Percentiles rank a stretch among this genome's conserved stretches.
Evolutionary conservation across 805 yeast species (phyloP).

Genomic region (Candida chauliodis): DNA sequence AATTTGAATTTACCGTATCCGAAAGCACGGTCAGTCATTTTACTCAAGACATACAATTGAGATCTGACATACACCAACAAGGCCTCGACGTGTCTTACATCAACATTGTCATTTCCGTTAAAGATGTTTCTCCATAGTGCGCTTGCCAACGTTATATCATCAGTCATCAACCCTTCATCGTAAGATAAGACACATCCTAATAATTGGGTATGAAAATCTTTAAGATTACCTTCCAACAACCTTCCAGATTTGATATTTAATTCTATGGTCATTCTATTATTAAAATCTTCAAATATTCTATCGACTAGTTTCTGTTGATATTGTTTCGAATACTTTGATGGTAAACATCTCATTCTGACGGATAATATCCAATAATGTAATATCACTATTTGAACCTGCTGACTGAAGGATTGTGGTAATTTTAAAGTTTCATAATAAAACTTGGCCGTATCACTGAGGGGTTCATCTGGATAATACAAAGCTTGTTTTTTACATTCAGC

Average conservation of each 20-base stretch:
- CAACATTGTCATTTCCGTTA: conserved; percentile 77
- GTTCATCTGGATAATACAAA: conserved; percentile 69
- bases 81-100: conserved; percentile 80
- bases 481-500: conserved; percentile 87
- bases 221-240: conserved; percentile 79
- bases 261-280: conserved; percentile 77
- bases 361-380: conserved; percentile 92
- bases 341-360: conserved; percentile 95
- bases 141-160: conserved; percentile 72
- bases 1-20: conserved; percentile 87
- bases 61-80: conserved; percentile 86
- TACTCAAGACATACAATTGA: conserved; percentile 82
- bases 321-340: conserved; percentile 79
- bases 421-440: conserved; percentile 84
- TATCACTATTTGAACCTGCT: conserved; percentile 91
- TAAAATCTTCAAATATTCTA: conserved; percentile 85
- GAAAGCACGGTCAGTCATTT: conserved; percentile 86
- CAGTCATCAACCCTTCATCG: conserved; percentile 85
- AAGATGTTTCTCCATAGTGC: conserved; percentile 91
- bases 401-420: conserved; percentile 84
- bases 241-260: conserved; percentile 79
- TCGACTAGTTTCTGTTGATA: conserved; percentile 93
- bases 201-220: conserved; percentile 86
- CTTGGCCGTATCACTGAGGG: conserved; percentile 64
- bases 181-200: conserved; percentile 86